Percentiles rank a stretch among this genome's conserved stretches.
Conservation (phyloP, 1,139 yeast species). For the Saccharomyces pastorianus region DNA sequence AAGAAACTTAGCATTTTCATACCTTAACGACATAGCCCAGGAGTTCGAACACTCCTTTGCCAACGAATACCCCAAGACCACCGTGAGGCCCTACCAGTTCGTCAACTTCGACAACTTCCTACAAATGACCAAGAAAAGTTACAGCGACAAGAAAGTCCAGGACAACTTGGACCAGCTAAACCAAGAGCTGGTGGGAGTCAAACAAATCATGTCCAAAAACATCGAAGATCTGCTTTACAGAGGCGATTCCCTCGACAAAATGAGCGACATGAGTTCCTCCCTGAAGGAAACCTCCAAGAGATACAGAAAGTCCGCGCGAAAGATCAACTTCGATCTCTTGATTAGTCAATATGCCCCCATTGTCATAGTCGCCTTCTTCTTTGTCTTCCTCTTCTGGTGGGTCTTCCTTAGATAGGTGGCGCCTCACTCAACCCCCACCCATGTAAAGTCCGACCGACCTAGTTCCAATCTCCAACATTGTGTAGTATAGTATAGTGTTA, state of each 20-base stretch:
- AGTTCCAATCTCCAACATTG: not conserved
- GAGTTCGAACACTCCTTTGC: conserved; percentile 82
- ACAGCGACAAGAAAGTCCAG: conserved; percentile 87
- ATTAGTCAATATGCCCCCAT: conserved; percentile 85
- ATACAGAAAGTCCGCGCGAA: conserved; percentile 82
- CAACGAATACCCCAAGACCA: conserved; percentile 51
- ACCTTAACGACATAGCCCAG: conserved; percentile 67
- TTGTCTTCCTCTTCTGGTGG: conserved; percentile 80
- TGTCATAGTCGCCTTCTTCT: conserved; percentile 59
- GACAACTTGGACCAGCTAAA: conserved; percentile 79
- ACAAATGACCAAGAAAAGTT: conserved; percentile 73
- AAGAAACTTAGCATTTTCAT: conserved; percentile 80
- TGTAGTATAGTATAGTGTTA: not conserved
- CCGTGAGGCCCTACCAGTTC: conserved; percentile 81
- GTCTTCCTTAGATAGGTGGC: conserved; percentile 44
- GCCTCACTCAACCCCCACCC: not conserved
- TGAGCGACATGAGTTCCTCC: conserved; percentile 80
- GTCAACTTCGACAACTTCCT: conserved; percentile 78
- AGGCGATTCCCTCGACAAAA: conserved; percentile 87
- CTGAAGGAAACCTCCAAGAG: conserved; percentile 78
- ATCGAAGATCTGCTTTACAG: conserved; percentile 89
- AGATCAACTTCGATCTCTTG: conserved; percentile 83
- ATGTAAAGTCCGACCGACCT: not conserved
- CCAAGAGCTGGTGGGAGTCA: conserved; percentile 85
- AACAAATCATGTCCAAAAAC: conserved; percentile 90